Evolutionary conservation across 2,329 filamentous ascomycete genomes (phyloP).

Genomic region (Talaromyces sp.): DNA sequence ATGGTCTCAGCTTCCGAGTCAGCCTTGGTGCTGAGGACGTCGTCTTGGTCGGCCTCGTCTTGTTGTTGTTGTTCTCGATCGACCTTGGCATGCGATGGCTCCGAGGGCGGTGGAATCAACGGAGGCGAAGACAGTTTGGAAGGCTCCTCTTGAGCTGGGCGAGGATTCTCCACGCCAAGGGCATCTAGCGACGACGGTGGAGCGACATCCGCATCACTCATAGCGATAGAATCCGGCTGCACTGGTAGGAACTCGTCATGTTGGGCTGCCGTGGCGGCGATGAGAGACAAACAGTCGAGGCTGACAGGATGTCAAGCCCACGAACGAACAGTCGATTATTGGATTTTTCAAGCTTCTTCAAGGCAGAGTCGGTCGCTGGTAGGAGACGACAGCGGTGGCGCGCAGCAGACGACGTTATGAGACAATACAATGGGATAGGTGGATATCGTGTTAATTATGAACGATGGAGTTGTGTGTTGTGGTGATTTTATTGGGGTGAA

Average conservation of each 20-base stretch:
- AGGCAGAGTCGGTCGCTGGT: not conserved
- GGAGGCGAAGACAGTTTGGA: not conserved
- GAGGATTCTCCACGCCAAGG: constrained; percentile 23
- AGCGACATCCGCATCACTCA: constrained; percentile 42
- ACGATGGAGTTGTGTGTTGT: not conserved
- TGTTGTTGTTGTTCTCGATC: constrained; percentile 9
- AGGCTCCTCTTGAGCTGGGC: constrained; percentile 14
- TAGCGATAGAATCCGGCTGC: constrained; percentile 39
- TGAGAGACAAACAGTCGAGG: not conserved
- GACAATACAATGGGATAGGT: not conserved
- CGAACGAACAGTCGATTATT: not conserved
- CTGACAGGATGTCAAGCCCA: not conserved
- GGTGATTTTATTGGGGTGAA: not conserved
- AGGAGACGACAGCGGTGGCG: not conserved
- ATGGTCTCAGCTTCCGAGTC: constrained; percentile 47
- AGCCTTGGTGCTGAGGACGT: constrained; percentile 32
- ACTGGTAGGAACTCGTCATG: constrained; percentile 38
- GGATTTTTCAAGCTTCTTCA: not conserved
- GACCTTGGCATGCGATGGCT: constrained; percentile 16
- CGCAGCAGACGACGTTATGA: not conserved
- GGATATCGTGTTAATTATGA: constrained; percentile 1
- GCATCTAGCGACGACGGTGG: constrained; percentile 30
- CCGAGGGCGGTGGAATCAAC: constrained; percentile 9
- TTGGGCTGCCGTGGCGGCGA: constrained; percentile 35
- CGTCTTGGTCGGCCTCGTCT: constrained; percentile 26